phyloP scores from a whole-genome alignment of 306 rosid genomes.

The Lupinus albus region DNA sequence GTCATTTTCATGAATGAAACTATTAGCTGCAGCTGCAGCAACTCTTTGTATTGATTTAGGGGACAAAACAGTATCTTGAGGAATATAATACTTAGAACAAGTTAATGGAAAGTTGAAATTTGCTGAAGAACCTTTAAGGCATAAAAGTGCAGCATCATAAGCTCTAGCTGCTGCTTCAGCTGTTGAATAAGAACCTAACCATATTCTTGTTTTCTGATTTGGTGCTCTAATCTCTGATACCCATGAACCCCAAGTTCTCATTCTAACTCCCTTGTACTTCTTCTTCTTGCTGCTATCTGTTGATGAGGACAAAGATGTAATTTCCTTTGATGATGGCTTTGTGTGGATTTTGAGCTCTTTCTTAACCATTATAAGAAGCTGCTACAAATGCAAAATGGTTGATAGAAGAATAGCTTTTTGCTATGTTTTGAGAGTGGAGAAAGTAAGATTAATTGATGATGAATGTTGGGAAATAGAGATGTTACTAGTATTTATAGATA shows the following conservation, averaged over 20 bases:
- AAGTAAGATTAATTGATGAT: slow-evolving; percentile 41
- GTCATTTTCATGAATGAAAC: slow-evolving; percentile 36
- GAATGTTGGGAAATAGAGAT: slow-evolving; percentile 36
- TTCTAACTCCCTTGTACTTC: slow-evolving; percentile 96
- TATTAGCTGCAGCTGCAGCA: slow-evolving; percentile 88
- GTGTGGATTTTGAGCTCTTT: slow-evolving; percentile 55
- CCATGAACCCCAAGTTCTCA: slow-evolving; percentile 99
- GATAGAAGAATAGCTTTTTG: not conserved
- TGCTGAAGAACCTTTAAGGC: slow-evolving; percentile 88
- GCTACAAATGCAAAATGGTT: slow-evolving; percentile 27
- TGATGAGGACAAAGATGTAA: not conserved
- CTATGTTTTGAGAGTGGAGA: slow-evolving; percentile 44
- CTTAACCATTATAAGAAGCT: slow-evolving; percentile 65
- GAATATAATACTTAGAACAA: slow-evolving; percentile 42
- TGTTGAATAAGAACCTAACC: slow-evolving; percentile 94
- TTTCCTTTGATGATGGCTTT: slow-evolving; percentile 40
- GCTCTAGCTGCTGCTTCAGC: slow-evolving; percentile 99
- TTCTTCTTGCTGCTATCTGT: slow-evolving; percentile 34
- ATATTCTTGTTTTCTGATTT: slow-evolving; percentile 91
- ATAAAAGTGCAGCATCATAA: slow-evolving; percentile 91
- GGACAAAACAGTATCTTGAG: slow-evolving; percentile 62
- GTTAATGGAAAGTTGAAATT: slow-evolving; percentile 74
- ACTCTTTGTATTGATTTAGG: slow-evolving; percentile 85
- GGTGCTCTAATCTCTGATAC: slow-evolving; percentile 98
- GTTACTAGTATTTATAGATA: slow-evolving; percentile 62